Evolutionary conservation across 768 basidiomycete species (phyloP).

Genomic region (Leccinellum rugosiceps): DNA sequence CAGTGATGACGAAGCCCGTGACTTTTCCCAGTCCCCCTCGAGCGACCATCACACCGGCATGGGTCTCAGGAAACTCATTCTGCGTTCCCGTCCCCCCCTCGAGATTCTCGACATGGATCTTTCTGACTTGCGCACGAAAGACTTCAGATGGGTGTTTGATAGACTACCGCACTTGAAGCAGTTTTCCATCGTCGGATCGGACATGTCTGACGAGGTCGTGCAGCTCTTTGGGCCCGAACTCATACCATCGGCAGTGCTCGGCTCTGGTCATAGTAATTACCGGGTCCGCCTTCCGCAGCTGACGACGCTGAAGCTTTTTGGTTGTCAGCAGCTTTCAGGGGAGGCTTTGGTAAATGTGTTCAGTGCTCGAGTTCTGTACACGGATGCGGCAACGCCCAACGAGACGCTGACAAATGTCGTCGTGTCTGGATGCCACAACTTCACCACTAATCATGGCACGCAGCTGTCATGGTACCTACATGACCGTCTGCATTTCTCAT

Average conservation of each 20-base stretch:
- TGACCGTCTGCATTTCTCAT: slow-evolving; percentile 27
- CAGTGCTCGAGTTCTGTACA: slow-evolving; percentile 42
- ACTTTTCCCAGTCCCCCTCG: slow-evolving; percentile 74
- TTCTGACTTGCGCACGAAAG: slow-evolving; percentile 81
- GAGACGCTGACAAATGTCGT: slow-evolving; percentile 27
- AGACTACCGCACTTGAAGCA: slow-evolving; percentile 50
- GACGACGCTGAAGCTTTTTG: slow-evolving; percentile 48
- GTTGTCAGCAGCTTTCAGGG: slow-evolving; percentile 64
- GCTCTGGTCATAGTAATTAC: slow-evolving; percentile 14
- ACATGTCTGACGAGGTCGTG: slow-evolving; percentile 76
- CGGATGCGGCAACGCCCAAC: slow-evolving; percentile 30
- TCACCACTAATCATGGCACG: slow-evolving; percentile 17
- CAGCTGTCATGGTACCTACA: slow-evolving; percentile 27
- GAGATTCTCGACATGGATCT: slow-evolving; percentile 73
- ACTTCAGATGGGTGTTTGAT: slow-evolving; percentile 68
- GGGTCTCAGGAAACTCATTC: slow-evolving; percentile 66
- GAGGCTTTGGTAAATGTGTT: slow-evolving; percentile 53
- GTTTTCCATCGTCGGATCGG: slow-evolving; percentile 75
- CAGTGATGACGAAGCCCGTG: slow-evolving; percentile 68
- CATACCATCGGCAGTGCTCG: background rate
- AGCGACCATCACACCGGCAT: slow-evolving; percentile 79
- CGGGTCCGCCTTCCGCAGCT: slow-evolving; percentile 56
- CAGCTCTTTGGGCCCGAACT: slow-evolving; percentile 49
- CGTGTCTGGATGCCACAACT: slow-evolving; percentile 23
- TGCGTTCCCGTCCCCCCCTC: slow-evolving; percentile 60